A percentile compares a stretch with the other conserved stretches of the same genome.
Conservation (phyloP, 495 filamentous ascomycete species). For the Aspergillus panamensis region DNA sequence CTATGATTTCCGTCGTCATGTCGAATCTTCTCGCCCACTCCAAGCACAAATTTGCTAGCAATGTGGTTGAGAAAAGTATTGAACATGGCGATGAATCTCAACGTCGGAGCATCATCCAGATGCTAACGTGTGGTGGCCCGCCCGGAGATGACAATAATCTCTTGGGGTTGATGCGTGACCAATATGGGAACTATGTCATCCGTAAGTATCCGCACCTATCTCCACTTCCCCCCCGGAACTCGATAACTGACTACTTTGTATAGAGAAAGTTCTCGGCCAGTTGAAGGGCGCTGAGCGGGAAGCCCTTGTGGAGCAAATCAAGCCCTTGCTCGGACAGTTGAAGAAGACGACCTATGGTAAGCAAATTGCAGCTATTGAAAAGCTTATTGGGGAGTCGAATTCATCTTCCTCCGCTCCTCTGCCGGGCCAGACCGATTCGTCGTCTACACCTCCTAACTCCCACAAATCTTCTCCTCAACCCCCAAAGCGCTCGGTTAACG, state of each 20-base stretch:
- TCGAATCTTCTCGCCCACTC: conserved; percentile 69
- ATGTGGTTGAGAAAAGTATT: conserved; percentile 96
- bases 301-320: conserved; percentile 66
- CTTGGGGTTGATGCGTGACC: conserved; percentile 77
- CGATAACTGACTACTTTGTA: conserved; percentile 34
- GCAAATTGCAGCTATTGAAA: conserved; percentile 71
- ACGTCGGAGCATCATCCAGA: conserved; percentile 65
- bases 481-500: conserved; percentile 35
- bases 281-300: conserved; percentile 63
- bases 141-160: conserved; percentile 65
- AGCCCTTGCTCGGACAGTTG: conserved; percentile 65
- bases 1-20: conserved; percentile 71
- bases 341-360: conserved; percentile 76
- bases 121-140: conserved; percentile 49
- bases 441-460: conserved; percentile 43
- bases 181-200: conserved; percentile 95
- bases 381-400: conserved; percentile 50
- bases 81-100: conserved; percentile 66
- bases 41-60: conserved; percentile 96
- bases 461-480: conserved; percentile 48
- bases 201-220: conserved; percentile 59
- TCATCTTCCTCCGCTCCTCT: conserved; percentile 23
- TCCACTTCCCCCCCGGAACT: background rate
- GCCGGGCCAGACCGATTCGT: conserved; percentile 30
- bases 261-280: conserved; percentile 76